A percentile compares a stretch with the other conserved stretches of the same genome.
These are phyloP conservation scores for Hypomyces perniciosus DNA, from an alignment of 2,329 filamentous ascomycete species.

Conservation along the genomic window DNA sequence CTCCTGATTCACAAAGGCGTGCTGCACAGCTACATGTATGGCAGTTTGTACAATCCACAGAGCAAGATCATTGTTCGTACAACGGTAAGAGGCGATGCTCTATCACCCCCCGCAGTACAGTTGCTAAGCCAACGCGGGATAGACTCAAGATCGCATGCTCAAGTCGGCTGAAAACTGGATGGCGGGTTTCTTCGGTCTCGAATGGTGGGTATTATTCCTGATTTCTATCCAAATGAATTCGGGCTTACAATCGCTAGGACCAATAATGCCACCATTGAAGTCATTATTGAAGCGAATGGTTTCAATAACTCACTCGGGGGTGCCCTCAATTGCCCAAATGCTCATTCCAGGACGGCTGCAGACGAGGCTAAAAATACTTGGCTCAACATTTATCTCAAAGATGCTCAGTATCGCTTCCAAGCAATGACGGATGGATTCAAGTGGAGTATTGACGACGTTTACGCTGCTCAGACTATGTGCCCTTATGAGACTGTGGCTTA, in stretches of 20 bases:
- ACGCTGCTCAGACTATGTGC: conserved; percentile 65
- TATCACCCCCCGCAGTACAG: not conserved
- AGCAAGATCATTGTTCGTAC: conserved; percentile 69
- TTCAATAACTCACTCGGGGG: conserved; percentile 70
- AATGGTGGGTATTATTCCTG: conserved; percentile 41
- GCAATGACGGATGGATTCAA: conserved; percentile 50
- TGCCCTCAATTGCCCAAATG: conserved; percentile 60
- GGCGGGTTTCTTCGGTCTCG: conserved; percentile 71
- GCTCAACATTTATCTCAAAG: conserved; percentile 57
- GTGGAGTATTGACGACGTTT: conserved; percentile 59
- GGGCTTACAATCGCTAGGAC: conserved; percentile 36
- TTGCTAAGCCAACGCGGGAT: not conserved
- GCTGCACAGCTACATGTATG: conserved; percentile 68
- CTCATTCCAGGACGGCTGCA: conserved; percentile 45
- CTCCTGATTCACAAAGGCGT: conserved; percentile 39
- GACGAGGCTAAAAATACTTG: conserved; percentile 52
- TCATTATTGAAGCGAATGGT: conserved; percentile 57
- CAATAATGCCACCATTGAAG: conserved; percentile 64
- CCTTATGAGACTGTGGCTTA: conserved; percentile 74
- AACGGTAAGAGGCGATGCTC: conserved; percentile 38
- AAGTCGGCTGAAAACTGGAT: conserved; percentile 73
- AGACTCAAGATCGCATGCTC: conserved; percentile 70
- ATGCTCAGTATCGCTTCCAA: conserved; percentile 57
- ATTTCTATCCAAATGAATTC: not conserved
- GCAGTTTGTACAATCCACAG: conserved; percentile 62